Conservation (phyloP, 2,329 filamentous ascomycete species). For the Podosphaera xanthii region DNA sequence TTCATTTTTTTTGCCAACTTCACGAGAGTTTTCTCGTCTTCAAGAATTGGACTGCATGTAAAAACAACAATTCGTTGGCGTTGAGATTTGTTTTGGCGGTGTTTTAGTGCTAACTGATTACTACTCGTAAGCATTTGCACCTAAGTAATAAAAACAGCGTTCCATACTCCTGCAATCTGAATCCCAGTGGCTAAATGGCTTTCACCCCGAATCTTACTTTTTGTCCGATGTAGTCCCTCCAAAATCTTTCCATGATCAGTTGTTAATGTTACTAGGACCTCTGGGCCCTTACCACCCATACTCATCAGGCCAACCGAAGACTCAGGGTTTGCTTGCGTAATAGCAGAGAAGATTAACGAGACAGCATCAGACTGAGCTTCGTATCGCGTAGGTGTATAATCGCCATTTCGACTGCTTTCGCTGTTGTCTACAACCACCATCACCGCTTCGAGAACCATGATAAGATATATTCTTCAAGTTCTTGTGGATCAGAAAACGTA, state of each 20-base stretch:
- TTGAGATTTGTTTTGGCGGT: constrained; percentile 93
- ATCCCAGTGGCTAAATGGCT: constrained; percentile 82
- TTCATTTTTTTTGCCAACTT: constrained; percentile 96
- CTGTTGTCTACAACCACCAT: constrained; percentile 99
- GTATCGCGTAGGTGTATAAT: constrained; percentile 77
- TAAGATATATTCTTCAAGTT: constrained; percentile 20
- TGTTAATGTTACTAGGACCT: constrained; percentile 88
- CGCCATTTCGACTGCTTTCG: constrained; percentile 93
- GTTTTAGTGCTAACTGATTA: constrained; percentile 71
- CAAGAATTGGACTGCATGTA: constrained; percentile 75
- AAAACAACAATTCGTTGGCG: constrained; percentile 93
- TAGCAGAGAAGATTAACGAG: constrained; percentile 83
- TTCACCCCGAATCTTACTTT: constrained; percentile 72
- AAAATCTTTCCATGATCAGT: constrained; percentile 91
- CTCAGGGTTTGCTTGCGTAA: constrained; percentile 87
- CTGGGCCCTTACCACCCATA: constrained; percentile 93
- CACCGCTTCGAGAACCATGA: constrained; percentile 95
- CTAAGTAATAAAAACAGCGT: not conserved
- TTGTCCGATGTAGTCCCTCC: constrained; percentile 72
- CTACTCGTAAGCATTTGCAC: constrained; percentile 8
- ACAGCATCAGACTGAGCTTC: constrained; percentile 91
- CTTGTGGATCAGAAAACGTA: too few species aligned
- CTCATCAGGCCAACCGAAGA: constrained; percentile 96
- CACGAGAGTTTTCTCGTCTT: constrained; percentile 71
- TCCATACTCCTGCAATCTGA: constrained; percentile 73